Evolutionary conservation across 1,139 yeast species (phyloP), one percentile per base, ranked within the genome.

Genomic region (Protomyces inundatus): DNA sequence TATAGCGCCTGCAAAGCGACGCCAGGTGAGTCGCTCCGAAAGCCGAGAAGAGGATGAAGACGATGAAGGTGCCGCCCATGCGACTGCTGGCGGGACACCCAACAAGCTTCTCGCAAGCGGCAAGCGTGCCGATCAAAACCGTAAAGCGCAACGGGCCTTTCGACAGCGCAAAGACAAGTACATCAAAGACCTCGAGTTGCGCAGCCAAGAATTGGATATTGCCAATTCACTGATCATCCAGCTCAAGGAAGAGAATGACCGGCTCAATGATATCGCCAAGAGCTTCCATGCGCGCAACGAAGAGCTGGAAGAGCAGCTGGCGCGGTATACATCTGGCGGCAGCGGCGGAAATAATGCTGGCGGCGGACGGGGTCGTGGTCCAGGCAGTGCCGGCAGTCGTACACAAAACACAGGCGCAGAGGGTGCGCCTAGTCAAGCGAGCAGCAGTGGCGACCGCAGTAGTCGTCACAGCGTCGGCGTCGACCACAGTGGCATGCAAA

Each of bases 111-210:
- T 97, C 3, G 82, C 80, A 68, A 83, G 82, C 71, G 85, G 85
- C 70, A 91, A 90, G 79, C 81, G 98, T 70, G 90, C 96, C 30
- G 98, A 97, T 1, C 98, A 93, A 76, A 93, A 93, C 75, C 81
- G 98, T 72, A 97, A 97, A 6, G 98, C 98, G 30, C 98, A 93
- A 76, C 80, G 98, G 65, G 98, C 98, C 7, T 93, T 90, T 75
- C 80, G 98, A 67, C 98, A 93, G 75, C 83, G 98, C 68, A 93
- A 93, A 75, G 98, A 93, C 74, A 81, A 81, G 65, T 90, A 88
- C 72, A 82, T 93, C 85, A 83, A 85, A 72, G 97, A 90, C 67
- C 80, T 93, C 67, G 97, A 91, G 73, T 14, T 50, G 52, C 52
- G 57, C 14, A 46, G 61, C 6, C 60, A 50, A 16, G 61, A 61